phyloP scores from a whole-genome alignment of 179 eudicot species.

The Sideroxylon spinosum region DNA sequence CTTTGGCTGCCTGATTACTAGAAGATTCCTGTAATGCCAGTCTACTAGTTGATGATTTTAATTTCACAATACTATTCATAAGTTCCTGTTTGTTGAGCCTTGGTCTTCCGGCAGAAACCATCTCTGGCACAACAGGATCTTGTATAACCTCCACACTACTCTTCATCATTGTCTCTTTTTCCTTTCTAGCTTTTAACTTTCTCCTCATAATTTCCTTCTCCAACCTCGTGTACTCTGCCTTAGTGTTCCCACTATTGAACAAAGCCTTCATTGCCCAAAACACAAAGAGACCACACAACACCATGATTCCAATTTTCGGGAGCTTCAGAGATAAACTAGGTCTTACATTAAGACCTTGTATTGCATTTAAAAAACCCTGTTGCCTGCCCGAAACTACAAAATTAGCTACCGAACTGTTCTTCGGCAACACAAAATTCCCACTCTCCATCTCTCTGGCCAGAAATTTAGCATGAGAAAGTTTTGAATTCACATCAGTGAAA shows the following conservation, averaged over 20 bases:
- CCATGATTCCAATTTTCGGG: constrained; percentile 41
- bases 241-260: constrained; percentile 27
- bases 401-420: constrained; percentile 60
- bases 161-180: constrained; percentile 40
- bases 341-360: constrained; percentile 25
- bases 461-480: constrained; percentile 50
- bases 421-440: constrained; percentile 46
- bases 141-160: constrained; percentile 61
- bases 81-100: constrained; percentile 53
- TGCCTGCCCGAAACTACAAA: constrained; percentile 32
- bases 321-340: constrained; percentile 26
- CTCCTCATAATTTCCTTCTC: constrained; percentile 84
- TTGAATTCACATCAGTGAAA: constrained; percentile 41
- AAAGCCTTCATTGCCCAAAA: constrained; percentile 44
- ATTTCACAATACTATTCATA: constrained; percentile 45
- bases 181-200: constrained; percentile 56
- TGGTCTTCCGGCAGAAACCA: constrained; percentile 47
- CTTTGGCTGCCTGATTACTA: not conserved
- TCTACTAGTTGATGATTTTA: constrained; percentile 28
- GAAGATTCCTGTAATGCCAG: constrained; percentile 18
- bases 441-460: constrained; percentile 60
- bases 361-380: constrained; percentile 28
- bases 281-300: constrained; percentile 43
- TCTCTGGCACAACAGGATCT: constrained; percentile 22
- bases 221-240: constrained; percentile 37